Evolutionary conservation across 192 early-diverging fungal genomes (phyloP).

Genomic region (Entomortierella beljakovae): DNA sequence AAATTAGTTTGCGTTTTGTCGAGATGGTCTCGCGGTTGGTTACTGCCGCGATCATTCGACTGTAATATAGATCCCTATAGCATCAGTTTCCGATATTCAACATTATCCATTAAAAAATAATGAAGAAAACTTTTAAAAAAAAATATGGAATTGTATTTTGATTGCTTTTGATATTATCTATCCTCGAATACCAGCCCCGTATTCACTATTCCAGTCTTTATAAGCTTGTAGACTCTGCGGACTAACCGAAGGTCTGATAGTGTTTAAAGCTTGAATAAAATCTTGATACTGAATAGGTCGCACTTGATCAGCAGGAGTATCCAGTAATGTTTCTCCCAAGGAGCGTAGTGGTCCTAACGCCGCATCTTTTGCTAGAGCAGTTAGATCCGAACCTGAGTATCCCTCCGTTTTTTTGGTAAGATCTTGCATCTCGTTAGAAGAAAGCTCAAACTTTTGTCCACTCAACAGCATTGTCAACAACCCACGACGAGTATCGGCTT

Average conservation of each 20-base stretch:
- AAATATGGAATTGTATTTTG: neutral
- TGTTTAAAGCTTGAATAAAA: conserved; percentile 78
- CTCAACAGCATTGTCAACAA: conserved; percentile 72
- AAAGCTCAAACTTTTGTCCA: conserved; percentile 66
- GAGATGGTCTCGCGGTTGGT: conserved; percentile 37
- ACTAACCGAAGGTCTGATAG: conserved; percentile 82
- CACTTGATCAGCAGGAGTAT: conserved; percentile 63
- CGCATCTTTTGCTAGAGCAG: conserved; percentile 77
- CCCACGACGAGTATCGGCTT: conserved; percentile 65
- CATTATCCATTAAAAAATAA: conserved; percentile 53
- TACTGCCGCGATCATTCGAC: conserved; percentile 46
- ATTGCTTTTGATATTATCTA: neutral
- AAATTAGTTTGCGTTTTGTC: conserved; percentile 5
- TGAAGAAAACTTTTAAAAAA: conserved; percentile 36
- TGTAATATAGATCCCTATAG: conserved; percentile 42
- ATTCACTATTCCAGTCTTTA: conserved; percentile 78
- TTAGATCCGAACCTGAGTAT: conserved; percentile 88
- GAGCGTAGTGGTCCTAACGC: conserved; percentile 80
- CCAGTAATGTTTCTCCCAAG: conserved; percentile 66
- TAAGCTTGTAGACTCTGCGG: conserved; percentile 77
- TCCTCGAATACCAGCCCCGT: conserved; percentile 60
- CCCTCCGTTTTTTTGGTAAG: conserved; percentile 75
- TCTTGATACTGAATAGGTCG: conserved; percentile 76
- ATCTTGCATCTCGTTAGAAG: conserved; percentile 62
- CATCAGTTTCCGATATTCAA: conserved; percentile 57